Evolutionary conservation across 257 asterid species (phyloP).

Genomic region (Forsythia viridissima): DNA sequence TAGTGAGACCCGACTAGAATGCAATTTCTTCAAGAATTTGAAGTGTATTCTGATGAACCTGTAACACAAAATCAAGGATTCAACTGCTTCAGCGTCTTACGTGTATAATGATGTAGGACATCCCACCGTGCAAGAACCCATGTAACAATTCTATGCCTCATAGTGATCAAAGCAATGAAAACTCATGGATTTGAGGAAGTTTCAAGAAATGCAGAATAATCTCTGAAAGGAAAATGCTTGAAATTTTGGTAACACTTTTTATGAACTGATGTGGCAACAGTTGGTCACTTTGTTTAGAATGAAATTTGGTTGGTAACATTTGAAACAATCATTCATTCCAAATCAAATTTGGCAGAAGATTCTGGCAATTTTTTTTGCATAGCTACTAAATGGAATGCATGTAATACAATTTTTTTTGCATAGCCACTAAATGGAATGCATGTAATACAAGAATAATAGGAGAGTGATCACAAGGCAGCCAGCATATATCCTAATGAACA

Average conservation of each 20-base stretch:
- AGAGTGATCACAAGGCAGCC: neutral
- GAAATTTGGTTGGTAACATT: neutral
- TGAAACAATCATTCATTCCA: neutral
- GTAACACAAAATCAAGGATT: slow-evolving; percentile 33
- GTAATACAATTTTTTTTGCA: neutral
- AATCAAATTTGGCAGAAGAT: neutral
- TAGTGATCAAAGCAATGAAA: slow-evolving; percentile 5
- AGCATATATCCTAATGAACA: neutral
- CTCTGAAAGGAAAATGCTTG: neutral
- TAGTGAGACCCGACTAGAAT: slow-evolving; percentile 43
- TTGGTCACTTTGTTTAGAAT: neutral
- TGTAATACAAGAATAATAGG: neutral
- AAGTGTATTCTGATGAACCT: slow-evolving; percentile 96
- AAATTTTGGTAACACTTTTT: neutral
- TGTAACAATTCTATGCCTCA: slow-evolving; percentile 2
- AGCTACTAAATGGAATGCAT: slow-evolving; percentile 9
- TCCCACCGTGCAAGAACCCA: neutral
- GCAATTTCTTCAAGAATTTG: slow-evolving; percentile 97
- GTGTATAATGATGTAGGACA: neutral
- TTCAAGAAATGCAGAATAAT: neutral
- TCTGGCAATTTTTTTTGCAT: neutral
- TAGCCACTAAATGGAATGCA: slow-evolving; percentile 8
- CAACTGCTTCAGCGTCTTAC: slow-evolving; percentile 17
- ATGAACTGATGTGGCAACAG: neutral
- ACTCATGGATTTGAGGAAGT: neutral